phyloP scores from a whole-genome alignment of 2,329 filamentous ascomycete genomes.

The Amphichorda felina region DNA sequence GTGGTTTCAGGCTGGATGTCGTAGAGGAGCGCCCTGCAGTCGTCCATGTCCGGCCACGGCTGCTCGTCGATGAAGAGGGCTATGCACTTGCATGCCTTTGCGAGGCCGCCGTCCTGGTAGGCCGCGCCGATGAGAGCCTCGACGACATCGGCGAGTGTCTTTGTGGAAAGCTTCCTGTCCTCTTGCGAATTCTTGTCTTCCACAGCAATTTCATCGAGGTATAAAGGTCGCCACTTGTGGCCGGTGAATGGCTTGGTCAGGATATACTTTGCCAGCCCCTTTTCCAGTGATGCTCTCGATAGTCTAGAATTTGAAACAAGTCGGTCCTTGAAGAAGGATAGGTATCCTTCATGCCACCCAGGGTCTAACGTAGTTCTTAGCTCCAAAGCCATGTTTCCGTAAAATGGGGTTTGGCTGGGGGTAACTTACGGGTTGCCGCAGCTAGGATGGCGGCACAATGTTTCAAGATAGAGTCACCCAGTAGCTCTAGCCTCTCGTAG shows the following conservation, averaged over 20 bases:
- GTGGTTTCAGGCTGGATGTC: slow-evolving; percentile 20
- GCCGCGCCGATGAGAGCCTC: slow-evolving; percentile 75
- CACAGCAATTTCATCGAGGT: slow-evolving; percentile 27
- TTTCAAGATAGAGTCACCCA: slow-evolving; percentile 80
- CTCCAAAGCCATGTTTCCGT: not conserved
- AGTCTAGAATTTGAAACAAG: slow-evolving; percentile 69
- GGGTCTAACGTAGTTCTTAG: slow-evolving; percentile 31
- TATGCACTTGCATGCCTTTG: slow-evolving; percentile 52
- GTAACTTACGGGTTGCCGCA: slow-evolving; percentile 32
- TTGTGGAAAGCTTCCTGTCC: slow-evolving; percentile 48
- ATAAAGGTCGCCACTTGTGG: slow-evolving; percentile 59
- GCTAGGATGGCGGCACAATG: slow-evolving; percentile 57
- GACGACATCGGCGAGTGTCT: slow-evolving; percentile 76
- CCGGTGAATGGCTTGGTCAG: slow-evolving; percentile 56
- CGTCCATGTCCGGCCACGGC: slow-evolving; percentile 35
- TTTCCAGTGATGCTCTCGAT: slow-evolving; percentile 47
- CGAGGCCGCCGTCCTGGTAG: slow-evolving; percentile 55
- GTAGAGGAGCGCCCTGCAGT: slow-evolving; percentile 30
- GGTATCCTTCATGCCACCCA: slow-evolving; percentile 63
- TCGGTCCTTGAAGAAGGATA: slow-evolving; percentile 55
- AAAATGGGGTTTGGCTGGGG: not conserved
- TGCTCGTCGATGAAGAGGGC: slow-evolving; percentile 52
- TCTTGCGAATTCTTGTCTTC: slow-evolving; percentile 3
- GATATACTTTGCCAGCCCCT: slow-evolving; percentile 62
- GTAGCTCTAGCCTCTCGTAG: slow-evolving; percentile 78